Base-by-base conservation (phyloP, 495 filamentous ascomycete genomes). In the Penicillium diatomitis region DNA sequence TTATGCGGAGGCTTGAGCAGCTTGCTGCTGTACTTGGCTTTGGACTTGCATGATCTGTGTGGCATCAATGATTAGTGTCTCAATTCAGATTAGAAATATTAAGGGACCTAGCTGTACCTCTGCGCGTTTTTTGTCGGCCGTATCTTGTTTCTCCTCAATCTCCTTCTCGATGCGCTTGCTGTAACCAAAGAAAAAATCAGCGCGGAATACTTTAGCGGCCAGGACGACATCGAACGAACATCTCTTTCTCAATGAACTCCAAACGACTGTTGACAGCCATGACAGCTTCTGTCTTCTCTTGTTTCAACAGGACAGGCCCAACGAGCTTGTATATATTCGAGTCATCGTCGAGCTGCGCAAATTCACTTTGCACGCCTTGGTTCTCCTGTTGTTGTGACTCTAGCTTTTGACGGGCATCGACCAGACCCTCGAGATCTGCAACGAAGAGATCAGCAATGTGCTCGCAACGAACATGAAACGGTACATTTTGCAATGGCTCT, bases 361-460 rank as follows among this genome's bases (percentile, higher is more conserved):
- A 96, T 72, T 98, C 92, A 82, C 87, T 87, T 63, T 95, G 83
- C 1, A 98, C 92, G 27, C 83, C 82, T 42, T 82, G 69, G 64
- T 96, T 97, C 65, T 98, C 92, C 62, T 95, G 86, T 54, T 86
- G 82, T 67, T 98, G 92, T 29, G 88, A 87, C 65, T 96, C 91
- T 38, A 98, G 83, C 65, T 85, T 90, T 68, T 98, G 90, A 38
- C 88, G 81, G n/a, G 91, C 83, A 12, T 82, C 73, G 39, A 97
- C 76, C 27, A 80, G 68, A 39, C 77, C 73, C 66, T 85, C 83
- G 44, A 97, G 78, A 51, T 97, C 92, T 94, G 54, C 8, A 32
- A 10, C 45, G 32, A 54, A 46, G 39, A 32, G 45, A 55, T 56
- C 46, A 60, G 46, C 35, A 37, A 44, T 34, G 20, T 20, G 20